These are phyloP conservation scores for Tetrahymena thermophila DNA, from an alignment of 73 alveolate genomes.

Conservation along the genomic window DNA sequence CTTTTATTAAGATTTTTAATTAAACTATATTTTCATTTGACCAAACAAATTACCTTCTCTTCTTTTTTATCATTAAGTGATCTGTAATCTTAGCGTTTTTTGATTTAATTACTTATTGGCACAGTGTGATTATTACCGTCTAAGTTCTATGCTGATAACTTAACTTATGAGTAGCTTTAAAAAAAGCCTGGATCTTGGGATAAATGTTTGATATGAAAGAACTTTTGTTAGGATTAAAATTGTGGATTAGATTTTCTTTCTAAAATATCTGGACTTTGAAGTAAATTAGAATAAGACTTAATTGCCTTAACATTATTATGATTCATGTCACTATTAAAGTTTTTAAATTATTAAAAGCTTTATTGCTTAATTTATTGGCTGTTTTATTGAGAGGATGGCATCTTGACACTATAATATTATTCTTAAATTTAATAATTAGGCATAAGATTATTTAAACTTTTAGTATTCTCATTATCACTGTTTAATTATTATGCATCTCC, in stretches of 20 bases:
- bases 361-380: background rate
- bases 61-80: background rate
- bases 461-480: background rate
- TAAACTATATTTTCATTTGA: background rate
- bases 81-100: background rate
- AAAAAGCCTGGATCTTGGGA: background rate
- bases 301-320: background rate
- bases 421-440: background rate
- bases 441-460: too few relatives aligned
- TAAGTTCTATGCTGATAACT: background rate
- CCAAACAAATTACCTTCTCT: background rate
- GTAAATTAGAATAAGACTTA: background rate
- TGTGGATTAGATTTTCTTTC: background rate
- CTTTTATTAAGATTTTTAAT: background rate
- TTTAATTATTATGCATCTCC: background rate
- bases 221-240: background rate
- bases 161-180: background rate
- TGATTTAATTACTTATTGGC: background rate
- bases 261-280: background rate
- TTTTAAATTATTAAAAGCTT: too few relatives aligned
- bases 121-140: background rate
- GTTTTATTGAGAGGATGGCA: background rate
- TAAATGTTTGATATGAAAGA: background rate
- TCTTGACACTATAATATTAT: background rate
- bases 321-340: background rate